Evolutionary conservation across 768 basidiomycete genomes (phyloP), one percentile per base, ranked within the genome.

Genomic region (Coprinellus micaceus): DNA sequence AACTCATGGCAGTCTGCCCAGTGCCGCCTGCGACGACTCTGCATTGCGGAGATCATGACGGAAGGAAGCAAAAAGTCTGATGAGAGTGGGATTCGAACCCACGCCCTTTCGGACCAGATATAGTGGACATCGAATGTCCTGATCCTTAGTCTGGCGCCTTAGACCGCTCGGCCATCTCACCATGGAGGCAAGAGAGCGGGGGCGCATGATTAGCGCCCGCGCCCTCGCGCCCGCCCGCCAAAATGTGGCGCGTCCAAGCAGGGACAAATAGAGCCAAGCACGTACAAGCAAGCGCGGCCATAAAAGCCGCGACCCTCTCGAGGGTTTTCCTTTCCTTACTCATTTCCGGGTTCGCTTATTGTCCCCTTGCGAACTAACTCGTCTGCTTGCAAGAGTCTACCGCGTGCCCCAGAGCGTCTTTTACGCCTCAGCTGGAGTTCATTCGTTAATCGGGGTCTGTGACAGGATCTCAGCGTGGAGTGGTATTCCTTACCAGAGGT

Each of bases 151-250:
- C 85, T 88, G 84, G 84, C 86, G 86, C 86, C 86, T 88, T 87
- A 85, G 86, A 88, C 85, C 86, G 84, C 85, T 88, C 86, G 85
- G 86, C 86, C 86, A 88, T 87, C 84, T 85, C 82, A 64, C 70
- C 68, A 7, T 63, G 57, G 5, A n/a, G n/a, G n/a, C n/a, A n/a
- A n/a, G n/a, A n/a, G n/a, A n/a, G n/a, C n/a, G n/a, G n/a, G n/a
- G n/a, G n/a, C n/a, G n/a, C n/a, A n/a, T n/a, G n/a, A n/a, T n/a
- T n/a, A n/a, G n/a, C n/a, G n/a, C n/a, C n/a, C n/a, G n/a, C n/a
- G n/a, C n/a, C n/a, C n/a, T n/a, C n/a, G n/a, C n/a, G n/a, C n/a
- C n/a, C n/a, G n/a, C n/a, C n/a, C n/a, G n/a, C n/a, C n/a, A 15
- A 43, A 21, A 43, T 33, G 6, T 33, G 33, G n/a, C n/a, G n/a